Conservation (phyloP, 169 alveolate genomes). For the Plasmodium vivax region DNA sequence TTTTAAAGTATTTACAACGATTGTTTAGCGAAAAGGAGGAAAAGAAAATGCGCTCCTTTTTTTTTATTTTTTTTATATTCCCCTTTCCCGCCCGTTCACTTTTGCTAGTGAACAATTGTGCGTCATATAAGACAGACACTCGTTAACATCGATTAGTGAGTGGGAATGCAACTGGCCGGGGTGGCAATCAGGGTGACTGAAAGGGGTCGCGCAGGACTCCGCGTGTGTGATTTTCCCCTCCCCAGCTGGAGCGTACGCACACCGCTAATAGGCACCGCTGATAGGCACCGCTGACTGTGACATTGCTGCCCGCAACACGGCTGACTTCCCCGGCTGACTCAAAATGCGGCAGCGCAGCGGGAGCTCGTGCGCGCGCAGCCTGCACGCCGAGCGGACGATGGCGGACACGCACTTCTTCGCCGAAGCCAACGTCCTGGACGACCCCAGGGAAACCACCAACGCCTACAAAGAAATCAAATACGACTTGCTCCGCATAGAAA, state of each 20-base stretch:
- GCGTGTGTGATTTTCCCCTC: not conserved
- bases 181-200: not conserved
- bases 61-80: not conserved
- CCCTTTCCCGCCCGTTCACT: not conserved
- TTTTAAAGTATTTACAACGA: not conserved
- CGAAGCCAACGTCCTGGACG: slow-evolving; percentile 25
- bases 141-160: not conserved
- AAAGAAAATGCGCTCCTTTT: not conserved
- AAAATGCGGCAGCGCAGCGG: slow-evolving; percentile 12
- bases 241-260: not conserved
- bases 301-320: too few species aligned
- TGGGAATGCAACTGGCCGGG: not conserved
- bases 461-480: slow-evolving; percentile 47
- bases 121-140: not conserved
- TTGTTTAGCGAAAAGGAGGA: not conserved
- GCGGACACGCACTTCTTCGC: slow-evolving; percentile 1
- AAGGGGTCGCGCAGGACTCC: not conserved
- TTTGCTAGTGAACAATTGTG: not conserved
- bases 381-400: not conserved
- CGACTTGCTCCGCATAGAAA: slow-evolving; percentile 58
- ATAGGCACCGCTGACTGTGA: not conserved
- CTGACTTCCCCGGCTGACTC: too few species aligned
- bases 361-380: not conserved
- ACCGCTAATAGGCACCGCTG: not conserved
- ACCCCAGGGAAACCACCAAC: slow-evolving; percentile 9